Conservation (phyloP, 768 basidiomycete species). For the Xerocomus potaroensis region DNA sequence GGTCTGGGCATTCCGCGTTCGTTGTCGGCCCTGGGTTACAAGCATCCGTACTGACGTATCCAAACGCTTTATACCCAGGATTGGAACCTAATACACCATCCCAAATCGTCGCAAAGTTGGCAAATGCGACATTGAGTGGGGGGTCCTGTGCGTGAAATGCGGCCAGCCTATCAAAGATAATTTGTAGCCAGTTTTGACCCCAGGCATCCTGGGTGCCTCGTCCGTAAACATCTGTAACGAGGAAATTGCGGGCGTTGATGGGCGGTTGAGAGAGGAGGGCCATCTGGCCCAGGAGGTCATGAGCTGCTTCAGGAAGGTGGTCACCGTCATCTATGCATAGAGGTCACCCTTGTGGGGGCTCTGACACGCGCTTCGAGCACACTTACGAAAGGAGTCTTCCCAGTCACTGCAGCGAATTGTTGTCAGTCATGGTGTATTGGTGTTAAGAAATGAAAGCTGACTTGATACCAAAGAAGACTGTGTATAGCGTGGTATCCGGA, state of each 20-base stretch:
- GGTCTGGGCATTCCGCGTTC: slow-evolving; percentile 34
- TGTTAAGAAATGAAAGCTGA: slow-evolving; percentile 20
- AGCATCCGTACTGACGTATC: slow-evolving; percentile 39
- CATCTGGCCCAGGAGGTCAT: slow-evolving; percentile 42
- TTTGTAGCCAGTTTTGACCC: slow-evolving; percentile 46
- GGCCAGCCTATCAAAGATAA: slow-evolving; percentile 40
- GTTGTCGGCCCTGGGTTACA: slow-evolving; percentile 36
- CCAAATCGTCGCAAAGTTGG: slow-evolving; percentile 48
- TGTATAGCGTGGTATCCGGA: slow-evolving; percentile 46
- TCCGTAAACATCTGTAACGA: slow-evolving; percentile 50
- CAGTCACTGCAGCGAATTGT: slow-evolving; percentile 36
- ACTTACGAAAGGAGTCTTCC: slow-evolving; percentile 39
- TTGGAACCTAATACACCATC: slow-evolving; percentile 40
- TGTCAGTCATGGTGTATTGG: slow-evolving; percentile 1
- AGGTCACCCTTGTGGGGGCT: background rate
- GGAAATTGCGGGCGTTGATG: slow-evolving; percentile 48
- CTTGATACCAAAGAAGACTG: slow-evolving; percentile 55
- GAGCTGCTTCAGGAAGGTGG: slow-evolving; percentile 43
- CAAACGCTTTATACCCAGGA: slow-evolving; percentile 47
- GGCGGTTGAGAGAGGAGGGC: slow-evolving; percentile 43
- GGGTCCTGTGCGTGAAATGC: slow-evolving; percentile 30
- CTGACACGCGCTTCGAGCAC: background rate
- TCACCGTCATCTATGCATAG: slow-evolving; percentile 38
- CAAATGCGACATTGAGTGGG: slow-evolving; percentile 40
- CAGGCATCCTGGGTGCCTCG: slow-evolving; percentile 36